These are phyloP conservation scores for Candida multigemmis DNA, from an alignment of 805 yeast genomes.

Conservation along the genomic window DNA sequence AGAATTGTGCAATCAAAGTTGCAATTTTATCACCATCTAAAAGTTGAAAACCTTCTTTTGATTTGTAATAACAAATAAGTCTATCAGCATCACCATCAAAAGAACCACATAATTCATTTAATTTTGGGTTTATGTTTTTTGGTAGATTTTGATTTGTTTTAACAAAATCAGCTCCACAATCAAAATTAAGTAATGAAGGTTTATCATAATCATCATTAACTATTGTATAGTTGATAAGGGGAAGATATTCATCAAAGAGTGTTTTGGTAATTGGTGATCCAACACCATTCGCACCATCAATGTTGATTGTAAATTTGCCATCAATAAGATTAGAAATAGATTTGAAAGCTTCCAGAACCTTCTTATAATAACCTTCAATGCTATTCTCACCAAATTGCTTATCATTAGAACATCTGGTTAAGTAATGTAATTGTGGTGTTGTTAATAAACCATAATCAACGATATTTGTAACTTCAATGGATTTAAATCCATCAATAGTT, in stretches of 20 bases:
- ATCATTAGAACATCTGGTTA: slow-evolving; percentile 70
- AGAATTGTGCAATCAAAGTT: slow-evolving; percentile 66
- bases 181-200: slow-evolving; percentile 57
- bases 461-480: slow-evolving; percentile 31
- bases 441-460: slow-evolving; percentile 66
- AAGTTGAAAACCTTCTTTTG: slow-evolving; percentile 35
- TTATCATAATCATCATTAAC: slow-evolving; percentile 46
- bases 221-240: slow-evolving; percentile 29
- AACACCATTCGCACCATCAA: slow-evolving; percentile 96
- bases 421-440: slow-evolving; percentile 90
- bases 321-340: slow-evolving; percentile 20
- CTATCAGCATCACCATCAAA: slow-evolving; percentile 98
- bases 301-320: slow-evolving; percentile 38
- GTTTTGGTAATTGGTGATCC: slow-evolving; percentile 70
- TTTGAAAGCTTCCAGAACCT: slow-evolving; percentile 47
- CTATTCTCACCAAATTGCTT: slow-evolving; percentile 49
- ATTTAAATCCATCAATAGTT: slow-evolving; percentile 51
- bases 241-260: slow-evolving; percentile 35
- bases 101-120: slow-evolving; percentile 57
- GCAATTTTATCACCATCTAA: slow-evolving; percentile 94
- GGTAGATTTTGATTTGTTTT: slow-evolving; percentile 84
- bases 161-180: slow-evolving; percentile 94
- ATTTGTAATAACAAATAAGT: slow-evolving; percentile 67
- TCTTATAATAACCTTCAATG: slow-evolving; percentile 62
- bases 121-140: slow-evolving; percentile 37